Conservation (phyloP, 805 yeast genomes). For the Brettanomyces anomalus region DNA sequence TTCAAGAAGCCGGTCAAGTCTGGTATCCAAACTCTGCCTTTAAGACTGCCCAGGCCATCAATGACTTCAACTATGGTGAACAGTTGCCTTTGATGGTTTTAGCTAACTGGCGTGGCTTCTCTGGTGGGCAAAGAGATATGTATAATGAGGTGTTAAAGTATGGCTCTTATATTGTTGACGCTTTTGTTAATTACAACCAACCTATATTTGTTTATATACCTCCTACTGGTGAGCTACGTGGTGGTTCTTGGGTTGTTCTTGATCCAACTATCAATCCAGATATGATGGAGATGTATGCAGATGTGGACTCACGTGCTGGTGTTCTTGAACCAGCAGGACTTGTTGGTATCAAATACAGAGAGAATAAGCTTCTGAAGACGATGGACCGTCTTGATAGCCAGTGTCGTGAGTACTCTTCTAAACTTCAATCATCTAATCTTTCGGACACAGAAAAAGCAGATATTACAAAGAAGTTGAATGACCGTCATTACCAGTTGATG, state of each 20-base stretch:
- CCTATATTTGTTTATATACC: constrained; percentile 97
- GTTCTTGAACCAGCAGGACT: constrained; percentile 98
- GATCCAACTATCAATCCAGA: constrained; percentile 96
- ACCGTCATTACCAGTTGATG: constrained; percentile 69
- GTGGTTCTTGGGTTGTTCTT: constrained; percentile 99
- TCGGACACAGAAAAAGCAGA: constrained; percentile 58
- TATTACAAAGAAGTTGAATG: constrained; percentile 55
- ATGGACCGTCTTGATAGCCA: constrained; percentile 82
- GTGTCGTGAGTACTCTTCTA: constrained; percentile 58
- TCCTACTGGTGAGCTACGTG: constrained; percentile 97
- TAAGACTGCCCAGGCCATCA: constrained; percentile 98
- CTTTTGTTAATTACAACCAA: constrained; percentile 90
- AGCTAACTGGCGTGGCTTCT: constrained; percentile 99
- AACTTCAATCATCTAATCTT: constrained; percentile 44
- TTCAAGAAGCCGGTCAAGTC: constrained; percentile 98
- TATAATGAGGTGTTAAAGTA: constrained; percentile 95
- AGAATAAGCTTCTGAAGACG: constrained; percentile 82
- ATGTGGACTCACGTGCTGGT: constrained; percentile 92
- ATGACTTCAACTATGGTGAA: constrained; percentile 97
- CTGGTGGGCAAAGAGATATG: constrained; percentile 99
- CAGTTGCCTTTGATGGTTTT: constrained; percentile 93
- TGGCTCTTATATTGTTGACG: constrained; percentile 96
- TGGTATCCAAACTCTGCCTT: constrained; percentile 99
- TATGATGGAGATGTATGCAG: constrained; percentile 99
- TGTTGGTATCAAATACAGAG: constrained; percentile 97